Evolutionary conservation across 495 filamentous ascomycete genomes (phyloP).

Genomic region (Neurospora sp.): DNA sequence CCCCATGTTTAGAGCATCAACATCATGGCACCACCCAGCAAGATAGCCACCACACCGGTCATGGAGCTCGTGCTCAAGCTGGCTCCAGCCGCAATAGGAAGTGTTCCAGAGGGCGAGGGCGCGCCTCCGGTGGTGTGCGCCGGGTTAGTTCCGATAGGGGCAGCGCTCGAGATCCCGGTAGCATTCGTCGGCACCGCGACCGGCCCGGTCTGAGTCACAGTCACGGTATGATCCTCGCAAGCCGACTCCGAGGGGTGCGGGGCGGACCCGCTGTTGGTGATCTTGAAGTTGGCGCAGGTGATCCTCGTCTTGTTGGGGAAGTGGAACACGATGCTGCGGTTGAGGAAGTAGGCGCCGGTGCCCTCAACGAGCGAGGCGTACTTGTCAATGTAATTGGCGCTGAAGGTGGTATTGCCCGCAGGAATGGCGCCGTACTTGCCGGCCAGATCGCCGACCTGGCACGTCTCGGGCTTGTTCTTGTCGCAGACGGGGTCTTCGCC

Average conservation of each 20-base stretch:
- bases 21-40: conserved; percentile 16
- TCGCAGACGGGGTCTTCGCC: conserved; percentile 59
- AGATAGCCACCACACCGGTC: conserved; percentile 6
- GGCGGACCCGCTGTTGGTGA: conserved; percentile 4
- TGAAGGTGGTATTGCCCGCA: conserved; percentile 28
- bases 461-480: conserved; percentile 48
- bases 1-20: conserved; percentile 17
- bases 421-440: conserved; percentile 69
- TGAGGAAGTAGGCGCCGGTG: conserved; percentile 61
- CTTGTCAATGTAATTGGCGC: conserved; percentile 48
- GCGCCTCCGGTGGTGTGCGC: not conserved
- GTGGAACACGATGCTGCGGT: conserved; percentile 72
- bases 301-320: conserved; percentile 59
- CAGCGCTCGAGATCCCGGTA: not conserved
- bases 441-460: conserved; percentile 74
- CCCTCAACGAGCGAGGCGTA: conserved; percentile 54
- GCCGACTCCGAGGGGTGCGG: not conserved
- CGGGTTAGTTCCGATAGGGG: conserved; percentile 1
- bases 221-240: not conserved
- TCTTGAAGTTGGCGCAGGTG: conserved; percentile 59
- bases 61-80: conserved; percentile 6
- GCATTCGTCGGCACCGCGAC: conserved; percentile 1
- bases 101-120: not conserved
- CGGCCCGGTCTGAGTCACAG: not conserved
- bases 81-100: not conserved